phyloP scores from a whole-genome alignment of 2,329 filamentous ascomycete genomes.

The Colletotrichum neosansevieriae region DNA sequence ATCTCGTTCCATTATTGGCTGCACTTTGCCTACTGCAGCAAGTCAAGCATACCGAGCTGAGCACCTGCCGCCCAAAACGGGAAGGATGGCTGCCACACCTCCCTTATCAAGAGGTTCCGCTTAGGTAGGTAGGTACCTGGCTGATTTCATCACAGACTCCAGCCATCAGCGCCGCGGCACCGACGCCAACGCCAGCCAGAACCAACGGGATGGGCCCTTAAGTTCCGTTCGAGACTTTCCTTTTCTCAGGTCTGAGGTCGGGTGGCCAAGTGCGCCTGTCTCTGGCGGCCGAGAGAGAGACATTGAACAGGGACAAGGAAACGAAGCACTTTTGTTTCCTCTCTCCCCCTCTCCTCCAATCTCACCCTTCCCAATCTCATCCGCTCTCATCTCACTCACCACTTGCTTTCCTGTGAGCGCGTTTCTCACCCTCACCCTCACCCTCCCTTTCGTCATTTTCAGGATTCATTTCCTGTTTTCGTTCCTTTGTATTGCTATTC shows the following conservation, averaged over 20 bases:
- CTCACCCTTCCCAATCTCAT: not conserved
- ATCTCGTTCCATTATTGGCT: not conserved
- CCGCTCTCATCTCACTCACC: not conserved
- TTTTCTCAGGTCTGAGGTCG: not conserved
- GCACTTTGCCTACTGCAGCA: not conserved
- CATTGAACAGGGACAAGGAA: not conserved
- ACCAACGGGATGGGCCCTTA: too few species aligned
- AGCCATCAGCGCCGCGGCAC: not conserved
- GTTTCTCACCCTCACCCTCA: too few species aligned
- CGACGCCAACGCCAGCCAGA: not conserved
- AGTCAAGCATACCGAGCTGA: conserved; percentile 4
- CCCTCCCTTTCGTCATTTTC: not conserved
- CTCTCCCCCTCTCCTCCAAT: not conserved
- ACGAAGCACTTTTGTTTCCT: conserved; percentile 19
- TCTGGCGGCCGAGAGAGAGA: not conserved
- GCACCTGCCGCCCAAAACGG: conserved; percentile 2
- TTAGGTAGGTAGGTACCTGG: too few species aligned
- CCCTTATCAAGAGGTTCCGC: not conserved
- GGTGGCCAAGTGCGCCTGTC: not conserved
- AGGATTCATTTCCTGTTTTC: conserved; percentile 1
- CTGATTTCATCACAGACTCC: not conserved
- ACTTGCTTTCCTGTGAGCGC: not conserved
- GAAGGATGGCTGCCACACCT: conserved; percentile 17
- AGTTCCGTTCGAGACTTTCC: not conserved
- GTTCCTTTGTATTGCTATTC: conserved; percentile 3